phyloP scores from a whole-genome alignment of 768 basidiomycete genomes.

The Amanita molliuscula region DNA sequence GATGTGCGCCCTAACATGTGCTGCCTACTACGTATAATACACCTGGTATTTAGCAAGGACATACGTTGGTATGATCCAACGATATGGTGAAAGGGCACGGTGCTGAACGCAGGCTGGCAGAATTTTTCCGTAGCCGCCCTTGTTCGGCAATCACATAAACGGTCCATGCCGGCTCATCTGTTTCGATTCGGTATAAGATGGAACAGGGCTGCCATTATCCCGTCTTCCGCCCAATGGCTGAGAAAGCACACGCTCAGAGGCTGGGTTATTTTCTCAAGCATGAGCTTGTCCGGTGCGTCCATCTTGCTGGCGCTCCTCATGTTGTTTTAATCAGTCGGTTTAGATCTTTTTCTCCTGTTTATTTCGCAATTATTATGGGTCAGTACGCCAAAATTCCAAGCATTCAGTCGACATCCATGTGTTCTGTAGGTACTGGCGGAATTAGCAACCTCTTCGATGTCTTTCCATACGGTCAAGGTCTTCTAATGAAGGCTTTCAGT shows the following conservation, averaged over 20 bases:
- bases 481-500: conserved; percentile 2
- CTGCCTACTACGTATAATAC: too few species aligned
- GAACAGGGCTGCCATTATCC: background rate
- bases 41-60: too few species aligned
- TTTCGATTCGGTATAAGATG: too few species aligned
- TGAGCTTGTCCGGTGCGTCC: background rate
- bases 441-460: conserved; percentile 5
- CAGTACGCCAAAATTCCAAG: background rate
- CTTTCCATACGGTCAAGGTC: conserved; percentile 5
- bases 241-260: background rate
- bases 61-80: too few species aligned
- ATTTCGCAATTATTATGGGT: conserved; percentile 5
- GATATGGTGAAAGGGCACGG: too few species aligned
- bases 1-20: too few species aligned
- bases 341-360: conserved; percentile 5
- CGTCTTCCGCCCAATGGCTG: background rate
- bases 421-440: background rate
- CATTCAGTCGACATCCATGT: background rate
- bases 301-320: background rate
- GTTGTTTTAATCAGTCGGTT: background rate
- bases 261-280: background rate
- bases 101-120: too few species aligned
- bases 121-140: too few species aligned
- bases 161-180: too few species aligned
- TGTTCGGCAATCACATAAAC: too few species aligned